Base-by-base conservation (phyloP, 805 yeast genomes). In the Starmerella khaoyaiensis region DNA sequence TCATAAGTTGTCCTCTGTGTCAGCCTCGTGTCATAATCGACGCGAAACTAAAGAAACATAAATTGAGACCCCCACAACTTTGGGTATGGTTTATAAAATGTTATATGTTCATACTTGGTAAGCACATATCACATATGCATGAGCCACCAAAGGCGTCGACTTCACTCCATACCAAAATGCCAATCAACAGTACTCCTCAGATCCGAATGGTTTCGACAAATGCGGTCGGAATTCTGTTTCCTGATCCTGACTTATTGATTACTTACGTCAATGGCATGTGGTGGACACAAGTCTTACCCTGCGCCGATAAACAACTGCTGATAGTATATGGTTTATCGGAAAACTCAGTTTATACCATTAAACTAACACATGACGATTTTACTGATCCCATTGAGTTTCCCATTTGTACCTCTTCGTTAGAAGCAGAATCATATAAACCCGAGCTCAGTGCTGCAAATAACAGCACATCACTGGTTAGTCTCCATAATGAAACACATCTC, bases 271-370 rank as follows among this genome's bases (percentile, higher is more conserved):
- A 34, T 29, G 39, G 32, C 15, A 21, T 39, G 3, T 28, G n/a
- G 10, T 42, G 46, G 46, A 36, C 41, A 11, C 46, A 39, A 28
- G 32, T 39, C 2, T 25, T 26, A 25, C 21, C 30, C 5, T 26
- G 18, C 26, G 44, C 35, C 26, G 35, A 36, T 17, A 11, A 21
- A 21, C 31, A 20, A 11, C 28, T 38, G 21, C 37, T 28, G 5
- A 31, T 39, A 18, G 14, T 42, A 12, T 42, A 26, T 27, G 40
- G 40, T 1, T 41, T 42, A 10, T 11, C 30, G 3, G 30, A 32
- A 5, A 20, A 28, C 35, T 33, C 41, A 3, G 18, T 40, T 19
- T 40, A 42, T 22, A 29, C 25, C 12, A 26, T 37, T 2, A 8
- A 18, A 11, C 35, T 27, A 16, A 28, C 27, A 16, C 24, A 20